Conservation (phyloP, 495 filamentous ascomycete genomes). For the Aspergillus wentii region DNA sequence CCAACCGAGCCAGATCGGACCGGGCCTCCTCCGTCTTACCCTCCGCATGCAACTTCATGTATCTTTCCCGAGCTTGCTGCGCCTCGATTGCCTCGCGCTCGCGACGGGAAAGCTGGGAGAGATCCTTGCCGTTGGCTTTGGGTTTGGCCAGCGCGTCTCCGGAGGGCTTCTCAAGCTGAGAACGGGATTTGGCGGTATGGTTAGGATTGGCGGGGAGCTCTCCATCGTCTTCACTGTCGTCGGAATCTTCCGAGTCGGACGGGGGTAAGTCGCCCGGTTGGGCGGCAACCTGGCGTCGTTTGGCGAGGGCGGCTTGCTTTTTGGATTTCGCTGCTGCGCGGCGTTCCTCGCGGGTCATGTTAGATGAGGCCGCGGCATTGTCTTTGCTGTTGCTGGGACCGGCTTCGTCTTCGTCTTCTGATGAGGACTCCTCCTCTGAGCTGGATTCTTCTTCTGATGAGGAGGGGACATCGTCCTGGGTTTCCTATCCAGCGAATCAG, state of each 20-base stretch:
- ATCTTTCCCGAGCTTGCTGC: slow-evolving; percentile 81
- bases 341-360: slow-evolving; percentile 81
- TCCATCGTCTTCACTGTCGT: slow-evolving; percentile 54
- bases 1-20: slow-evolving; percentile 82
- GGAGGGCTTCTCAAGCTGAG: slow-evolving; percentile 49
- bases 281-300: slow-evolving; percentile 54
- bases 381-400: slow-evolving; percentile 15
- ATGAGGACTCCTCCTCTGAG: slow-evolving; percentile 35
- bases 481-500: slow-evolving; percentile 45
- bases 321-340: slow-evolving; percentile 83
- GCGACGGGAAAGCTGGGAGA: slow-evolving; percentile 63
- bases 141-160: slow-evolving; percentile 26
- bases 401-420: slow-evolving; percentile 38
- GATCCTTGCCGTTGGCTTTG: slow-evolving; percentile 28
- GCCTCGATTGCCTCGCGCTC: slow-evolving; percentile 90
- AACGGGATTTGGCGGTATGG: slow-evolving; percentile 67
- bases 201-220: slow-evolving; percentile 85
- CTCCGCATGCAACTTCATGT: slow-evolving; percentile 89
- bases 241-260: slow-evolving; percentile 58
- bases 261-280: slow-evolving; percentile 82
- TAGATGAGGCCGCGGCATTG: too few species aligned
- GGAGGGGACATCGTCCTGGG: slow-evolving; percentile 34
- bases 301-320: slow-evolving; percentile 83
- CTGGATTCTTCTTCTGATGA: slow-evolving; percentile 36
- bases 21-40: slow-evolving; percentile 97